phyloP scores from a whole-genome alignment of 768 basidiomycete genomes.

The Xerocomellus chrysenteron region DNA sequence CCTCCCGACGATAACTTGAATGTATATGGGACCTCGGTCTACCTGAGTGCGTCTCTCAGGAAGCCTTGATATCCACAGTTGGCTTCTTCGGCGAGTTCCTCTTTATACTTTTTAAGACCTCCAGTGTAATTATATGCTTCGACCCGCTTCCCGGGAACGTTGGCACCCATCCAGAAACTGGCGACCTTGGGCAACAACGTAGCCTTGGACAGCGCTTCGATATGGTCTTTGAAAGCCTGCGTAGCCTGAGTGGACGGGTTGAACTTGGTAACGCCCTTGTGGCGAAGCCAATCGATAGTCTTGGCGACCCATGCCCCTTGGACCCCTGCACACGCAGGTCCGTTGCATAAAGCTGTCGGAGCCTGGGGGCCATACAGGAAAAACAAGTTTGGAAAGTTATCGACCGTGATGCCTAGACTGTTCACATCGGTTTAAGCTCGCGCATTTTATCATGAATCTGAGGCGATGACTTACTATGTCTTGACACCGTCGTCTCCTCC shows the following conservation, averaged over 20 bases:
- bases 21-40: not conserved
- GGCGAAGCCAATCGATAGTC: slow-evolving; percentile 1
- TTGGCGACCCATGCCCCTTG: slow-evolving; percentile 4
- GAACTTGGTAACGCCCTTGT: slow-evolving; percentile 8
- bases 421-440: not conserved
- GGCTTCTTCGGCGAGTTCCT: slow-evolving; percentile 9
- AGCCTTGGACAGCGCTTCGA: not conserved
- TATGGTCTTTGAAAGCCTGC: not conserved
- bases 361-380: slow-evolving; percentile 6
- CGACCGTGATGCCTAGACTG: slow-evolving; percentile 1
- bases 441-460: too few species aligned
- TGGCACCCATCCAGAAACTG: slow-evolving; percentile 12
- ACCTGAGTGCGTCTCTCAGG: slow-evolving; percentile 3
- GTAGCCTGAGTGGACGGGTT: not conserved
- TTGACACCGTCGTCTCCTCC: slow-evolving; percentile 1
- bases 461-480: slow-evolving; percentile 3
- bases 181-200: slow-evolving; percentile 5
- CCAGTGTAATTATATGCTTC: slow-evolving; percentile 9
- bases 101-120: slow-evolving; percentile 9
- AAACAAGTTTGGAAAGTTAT: slow-evolving; percentile 12
- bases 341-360: slow-evolving; percentile 9
- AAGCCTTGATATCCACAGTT: slow-evolving; percentile 7
- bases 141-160: slow-evolving; percentile 3
- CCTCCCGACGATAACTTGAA: not conserved
- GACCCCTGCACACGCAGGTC: slow-evolving; percentile 1